Percentiles rank a stretch among this genome's conserved stretches.
These are phyloP conservation scores for Blastosporella zonata DNA, from an alignment of 1,284 basidiomycete genomes.

Conservation along the genomic window DNA sequence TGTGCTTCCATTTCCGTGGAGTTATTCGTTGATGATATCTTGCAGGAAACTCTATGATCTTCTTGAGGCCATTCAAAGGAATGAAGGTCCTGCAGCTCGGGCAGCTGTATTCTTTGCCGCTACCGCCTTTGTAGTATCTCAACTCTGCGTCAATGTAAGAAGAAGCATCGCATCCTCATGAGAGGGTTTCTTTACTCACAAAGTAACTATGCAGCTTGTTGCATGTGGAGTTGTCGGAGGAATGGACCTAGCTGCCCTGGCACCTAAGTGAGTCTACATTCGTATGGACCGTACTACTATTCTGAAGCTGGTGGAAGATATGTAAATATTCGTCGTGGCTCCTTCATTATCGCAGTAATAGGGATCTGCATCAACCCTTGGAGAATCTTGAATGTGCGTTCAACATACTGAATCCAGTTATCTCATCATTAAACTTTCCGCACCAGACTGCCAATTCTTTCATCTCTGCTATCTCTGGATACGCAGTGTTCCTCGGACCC, in stretches of 20 bases:
- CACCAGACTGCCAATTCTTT: constrained; percentile 11
- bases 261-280: constrained; percentile 4
- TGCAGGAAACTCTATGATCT: constrained; percentile 12
- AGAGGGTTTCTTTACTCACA: not conserved
- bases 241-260: constrained; percentile 11
- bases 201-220: constrained; percentile 1
- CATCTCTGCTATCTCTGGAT: constrained; percentile 11
- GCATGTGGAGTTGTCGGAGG: constrained; percentile 13
- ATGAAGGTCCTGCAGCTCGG: constrained; percentile 8
- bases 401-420: not conserved
- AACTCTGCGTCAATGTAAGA: constrained; percentile 13
- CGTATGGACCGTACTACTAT: not conserved
- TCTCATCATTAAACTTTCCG: not conserved
- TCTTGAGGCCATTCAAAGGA: constrained; percentile 9
- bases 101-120: constrained; percentile 12
- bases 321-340: constrained; percentile 11
- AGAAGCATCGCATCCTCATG: not conserved
- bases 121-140: constrained; percentile 8
- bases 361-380: constrained; percentile 14
- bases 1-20: not conserved
- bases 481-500: constrained; percentile 11
- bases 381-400: constrained; percentile 12
- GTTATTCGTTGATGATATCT: not conserved
- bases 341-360: constrained; percentile 12
- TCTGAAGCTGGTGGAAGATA: not conserved